Conservation (phyloP, 176 grass and related monocot species). For the Paspalum vaginatum region DNA sequence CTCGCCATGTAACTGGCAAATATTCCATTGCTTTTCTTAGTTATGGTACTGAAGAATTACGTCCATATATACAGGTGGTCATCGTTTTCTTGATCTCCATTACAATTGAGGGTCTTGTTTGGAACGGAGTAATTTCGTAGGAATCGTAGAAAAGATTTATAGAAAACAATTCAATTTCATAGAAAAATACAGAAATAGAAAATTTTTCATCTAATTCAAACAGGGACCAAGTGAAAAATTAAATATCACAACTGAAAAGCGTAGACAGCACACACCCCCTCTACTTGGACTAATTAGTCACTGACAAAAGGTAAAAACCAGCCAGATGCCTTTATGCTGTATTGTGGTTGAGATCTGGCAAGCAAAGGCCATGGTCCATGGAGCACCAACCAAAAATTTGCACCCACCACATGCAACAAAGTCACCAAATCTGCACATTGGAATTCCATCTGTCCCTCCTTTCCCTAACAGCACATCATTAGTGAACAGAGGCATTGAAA, state of each 20-base stretch:
- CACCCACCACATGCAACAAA: conserved; percentile 38
- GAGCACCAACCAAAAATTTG: conserved; percentile 31
- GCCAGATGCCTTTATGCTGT: neutral
- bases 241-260: neutral
- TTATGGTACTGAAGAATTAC: neutral
- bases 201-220: too few relatives aligned
- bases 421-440: conserved; percentile 14
- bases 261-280: neutral
- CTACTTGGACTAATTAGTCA: neutral
- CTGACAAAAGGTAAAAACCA: conserved; percentile 16
- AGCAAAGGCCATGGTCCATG: conserved; percentile 13
- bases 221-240: neutral
- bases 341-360: conserved; percentile 28
- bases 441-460: conserved; percentile 6
- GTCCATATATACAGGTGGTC: neutral
- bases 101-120: neutral
- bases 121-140: too few relatives aligned
- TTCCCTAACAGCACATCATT: conserved; percentile 19
- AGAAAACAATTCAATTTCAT: too few relatives aligned
- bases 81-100: neutral
- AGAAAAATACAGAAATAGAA: too few relatives aligned
- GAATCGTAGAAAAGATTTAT: too few relatives aligned
- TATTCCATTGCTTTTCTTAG: neutral
- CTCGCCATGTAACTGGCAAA: neutral
- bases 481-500: conserved; percentile 3